Conservation (phyloP, 129 eudicot genomes). For the Centella asiatica region DNA sequence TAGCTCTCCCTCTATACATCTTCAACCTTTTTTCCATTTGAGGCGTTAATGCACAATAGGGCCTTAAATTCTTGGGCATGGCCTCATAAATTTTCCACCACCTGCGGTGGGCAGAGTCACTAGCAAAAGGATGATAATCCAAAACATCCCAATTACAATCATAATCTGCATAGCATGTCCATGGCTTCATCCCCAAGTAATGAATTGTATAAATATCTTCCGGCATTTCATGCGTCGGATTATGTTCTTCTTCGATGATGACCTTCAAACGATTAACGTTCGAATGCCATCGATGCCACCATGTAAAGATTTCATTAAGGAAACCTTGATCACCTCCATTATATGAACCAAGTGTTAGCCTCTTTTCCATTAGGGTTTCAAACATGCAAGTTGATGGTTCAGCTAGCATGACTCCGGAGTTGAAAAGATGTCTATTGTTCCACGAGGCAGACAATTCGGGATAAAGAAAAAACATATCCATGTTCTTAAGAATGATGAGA, state of each 20-base stretch:
- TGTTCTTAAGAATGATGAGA: slow-evolving; percentile 40
- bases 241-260: slow-evolving; percentile 1
- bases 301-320: slow-evolving; percentile 55
- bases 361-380: slow-evolving; percentile 38
- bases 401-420: slow-evolving; percentile 58
- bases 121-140: slow-evolving; percentile 35
- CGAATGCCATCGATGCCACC: slow-evolving; percentile 74
- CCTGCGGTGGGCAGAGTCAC: slow-evolving; percentile 45
- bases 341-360: slow-evolving; percentile 32
- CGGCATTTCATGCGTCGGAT: slow-evolving; percentile 16
- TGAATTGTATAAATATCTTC: slow-evolving; percentile 37
- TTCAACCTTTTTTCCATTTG: slow-evolving; percentile 29
- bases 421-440: slow-evolving; percentile 40
- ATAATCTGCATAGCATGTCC: slow-evolving; percentile 65
- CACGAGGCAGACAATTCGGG: slow-evolving; percentile 61
- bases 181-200: slow-evolving; percentile 74
- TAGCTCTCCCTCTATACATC: slow-evolving; percentile 40
- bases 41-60: slow-evolving; percentile 38
- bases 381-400: slow-evolving; percentile 77
- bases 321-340: slow-evolving; percentile 92
- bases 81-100: slow-evolving; percentile 69
- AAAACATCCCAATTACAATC: slow-evolving; percentile 75
- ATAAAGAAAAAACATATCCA: slow-evolving; percentile 43
- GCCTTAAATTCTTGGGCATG: slow-evolving; percentile 40
- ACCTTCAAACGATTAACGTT: slow-evolving; percentile 45